phyloP scores from a whole-genome alignment of 805 yeast species.

The Candida koratica region DNA sequence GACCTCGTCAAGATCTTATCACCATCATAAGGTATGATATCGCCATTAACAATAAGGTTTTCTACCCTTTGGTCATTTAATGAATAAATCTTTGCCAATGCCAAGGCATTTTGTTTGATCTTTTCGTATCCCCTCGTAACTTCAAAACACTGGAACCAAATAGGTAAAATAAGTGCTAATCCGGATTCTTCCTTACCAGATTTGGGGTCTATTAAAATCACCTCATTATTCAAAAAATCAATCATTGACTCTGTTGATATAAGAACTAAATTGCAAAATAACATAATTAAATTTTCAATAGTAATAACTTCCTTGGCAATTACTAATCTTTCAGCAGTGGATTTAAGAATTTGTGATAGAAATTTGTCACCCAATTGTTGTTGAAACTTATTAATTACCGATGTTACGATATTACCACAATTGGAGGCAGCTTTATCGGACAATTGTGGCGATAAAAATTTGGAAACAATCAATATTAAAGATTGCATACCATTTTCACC shows the following conservation, averaged over 20 bases:
- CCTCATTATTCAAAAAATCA: constrained; percentile 47
- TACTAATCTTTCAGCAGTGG: constrained; percentile 64
- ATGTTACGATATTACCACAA: constrained; percentile 62
- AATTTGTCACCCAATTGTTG: constrained; percentile 35
- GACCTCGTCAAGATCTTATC: constrained; percentile 82
- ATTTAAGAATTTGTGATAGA: constrained; percentile 59
- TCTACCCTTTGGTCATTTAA: constrained; percentile 53
- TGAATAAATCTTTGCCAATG: constrained; percentile 63
- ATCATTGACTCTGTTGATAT: constrained; percentile 61
- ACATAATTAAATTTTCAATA: constrained; percentile 69
- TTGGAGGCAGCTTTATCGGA: constrained; percentile 81
- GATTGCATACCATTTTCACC: constrained; percentile 47
- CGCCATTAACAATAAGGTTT: constrained; percentile 67
- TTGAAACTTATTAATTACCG: constrained; percentile 52
- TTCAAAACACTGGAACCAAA: constrained; percentile 83
- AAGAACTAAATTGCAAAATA: constrained; percentile 68
- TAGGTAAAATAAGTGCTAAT: constrained; percentile 56
- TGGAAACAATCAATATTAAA: constrained; percentile 61
- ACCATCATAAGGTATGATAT: constrained; percentile 55
- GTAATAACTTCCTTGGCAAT: constrained; percentile 68
- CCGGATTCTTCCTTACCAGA: constrained; percentile 32
- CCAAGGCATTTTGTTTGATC: constrained; percentile 63
- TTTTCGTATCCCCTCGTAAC: constrained; percentile 73
- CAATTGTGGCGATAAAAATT: constrained; percentile 64
- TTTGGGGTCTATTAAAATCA: constrained; percentile 24